phyloP scores from a whole-genome alignment of 805 yeast species.

The Wickerhamomyces subpelliculosus region DNA sequence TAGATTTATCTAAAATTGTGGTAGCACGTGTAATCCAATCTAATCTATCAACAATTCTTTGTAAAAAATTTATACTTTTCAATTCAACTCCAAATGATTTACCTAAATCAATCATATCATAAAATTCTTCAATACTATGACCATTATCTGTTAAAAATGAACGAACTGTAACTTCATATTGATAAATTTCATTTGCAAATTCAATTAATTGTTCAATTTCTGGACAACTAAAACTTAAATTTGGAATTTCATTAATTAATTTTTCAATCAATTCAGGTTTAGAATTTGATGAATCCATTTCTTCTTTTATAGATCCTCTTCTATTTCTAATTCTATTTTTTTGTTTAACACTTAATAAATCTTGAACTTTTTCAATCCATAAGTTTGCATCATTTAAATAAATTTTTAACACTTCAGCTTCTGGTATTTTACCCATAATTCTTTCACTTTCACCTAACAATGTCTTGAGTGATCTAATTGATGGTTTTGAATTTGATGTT shows the following conservation, averaged over 20 bases:
- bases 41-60: slow-evolving; percentile 29
- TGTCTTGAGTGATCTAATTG: slow-evolving; percentile 36
- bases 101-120: slow-evolving; percentile 51
- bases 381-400: slow-evolving; percentile 39
- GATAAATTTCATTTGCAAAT: slow-evolving; percentile 42
- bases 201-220: slow-evolving; percentile 57
- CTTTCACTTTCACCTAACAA: slow-evolving; percentile 51
- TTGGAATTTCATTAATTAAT: slow-evolving; percentile 40
- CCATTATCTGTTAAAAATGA: slow-evolving; percentile 26
- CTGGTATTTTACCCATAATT: slow-evolving; percentile 33
- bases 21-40: slow-evolving; percentile 31
- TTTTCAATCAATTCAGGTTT: slow-evolving; percentile 12
- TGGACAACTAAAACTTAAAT: slow-evolving; percentile 42
- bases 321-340: slow-evolving; percentile 31
- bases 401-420: slow-evolving; percentile 28
- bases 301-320: slow-evolving; percentile 6
- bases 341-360: slow-evolving; percentile 33
- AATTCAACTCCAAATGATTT: slow-evolving; percentile 51
- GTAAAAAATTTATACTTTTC: slow-evolving; percentile 37
- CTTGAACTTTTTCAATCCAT: slow-evolving; percentile 52
- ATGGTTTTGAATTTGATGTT: slow-evolving; percentile 34
- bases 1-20: slow-evolving; percentile 11
- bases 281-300: slow-evolving; percentile 4
- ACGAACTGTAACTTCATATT: slow-evolving; percentile 42
- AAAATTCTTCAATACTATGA: slow-evolving; percentile 36